Percentiles rank a stretch among this genome's conserved stretches.
phyloP scores from a whole-genome alignment of 2,329 filamentous ascomycete species.

The Shiraia bambusicola region DNA sequence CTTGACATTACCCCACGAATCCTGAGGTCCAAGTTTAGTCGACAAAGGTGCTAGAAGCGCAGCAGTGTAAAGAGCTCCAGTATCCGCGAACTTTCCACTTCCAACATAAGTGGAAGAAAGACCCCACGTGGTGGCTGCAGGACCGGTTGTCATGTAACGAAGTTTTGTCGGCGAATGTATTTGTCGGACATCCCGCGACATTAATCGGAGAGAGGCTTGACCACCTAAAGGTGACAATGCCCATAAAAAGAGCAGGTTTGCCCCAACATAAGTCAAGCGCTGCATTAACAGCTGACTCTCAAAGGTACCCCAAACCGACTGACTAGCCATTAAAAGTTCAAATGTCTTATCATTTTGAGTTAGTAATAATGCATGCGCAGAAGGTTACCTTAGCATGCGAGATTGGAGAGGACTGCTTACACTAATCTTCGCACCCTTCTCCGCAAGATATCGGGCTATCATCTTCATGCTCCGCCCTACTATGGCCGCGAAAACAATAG shows the following conservation, averaged over 20 bases:
- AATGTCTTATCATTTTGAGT: constrained; percentile 22
- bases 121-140: constrained; percentile 17
- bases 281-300: constrained; percentile 39
- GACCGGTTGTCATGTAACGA: constrained; percentile 34
- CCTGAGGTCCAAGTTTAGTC: constrained; percentile 26
- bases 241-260: constrained; percentile 39
- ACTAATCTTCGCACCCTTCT: constrained; percentile 34
- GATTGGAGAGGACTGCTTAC: constrained; percentile 16
- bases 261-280: constrained; percentile 33
- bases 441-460: constrained; percentile 38
- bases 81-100: constrained; percentile 20
- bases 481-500: constrained; percentile 42
- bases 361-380: no score
- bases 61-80: constrained; percentile 27
- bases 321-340: constrained; percentile 40
- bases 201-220: constrained; percentile 39
- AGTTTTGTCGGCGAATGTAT: no score
- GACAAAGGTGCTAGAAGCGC: constrained; percentile 24
- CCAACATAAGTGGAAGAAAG: constrained; percentile 12
- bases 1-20: constrained; percentile 42
- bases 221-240: constrained; percentile 41
- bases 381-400: no score
- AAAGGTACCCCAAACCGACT: constrained; percentile 42
- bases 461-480: constrained; percentile 40
- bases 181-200: constrained; percentile 23